Evolutionary conservation across 345 rosid species (phyloP), one percentile per base, ranked within the genome.

Genomic region (Gossypium bickii): DNA sequence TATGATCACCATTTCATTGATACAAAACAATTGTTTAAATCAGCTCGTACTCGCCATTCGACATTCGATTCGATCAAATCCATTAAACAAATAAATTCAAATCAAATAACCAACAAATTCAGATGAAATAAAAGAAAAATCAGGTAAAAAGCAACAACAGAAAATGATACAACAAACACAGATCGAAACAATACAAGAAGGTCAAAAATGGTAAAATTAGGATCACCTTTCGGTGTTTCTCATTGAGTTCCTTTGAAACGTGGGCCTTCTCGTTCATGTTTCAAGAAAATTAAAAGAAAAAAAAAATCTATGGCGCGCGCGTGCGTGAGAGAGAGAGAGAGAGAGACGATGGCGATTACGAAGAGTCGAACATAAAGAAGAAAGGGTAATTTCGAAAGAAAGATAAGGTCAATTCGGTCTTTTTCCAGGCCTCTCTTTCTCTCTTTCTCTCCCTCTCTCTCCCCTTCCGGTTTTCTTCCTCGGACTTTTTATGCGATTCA

Each of bases 161-260:
- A 44, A 72, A 4, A 16, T 34, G 17, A 34, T 5, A 25, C 1
- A 45, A 60, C 16, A 62, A 47, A 48, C 27, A 29, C 48, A 43
- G 53, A 63, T 74, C 77, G 52, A 74, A 74, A 47, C 45, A 20
- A 18, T 11, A 17, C 22, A 59, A 27, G 12, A 53, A 41, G 56
- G 9, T 12, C n/a, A 38, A 69, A 20, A 34, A 68, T 9, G 13
- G 71, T 12, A 63, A 60, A 57, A 47, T 25, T 17, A 49, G 49
- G 20, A 74, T 1, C 25, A 92, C 98, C 97, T 94, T 94, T 79
- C 91, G 80, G 82, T 94, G 98, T 77, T 80, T 89, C 20, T 94
- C 93, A 85, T 94, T 94, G 76, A 92, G 97, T 90, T 94, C 97
- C 79, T 92, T 94, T 53, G 98, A 85, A 71, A 94, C 97, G 89